These are phyloP conservation scores for Ogataea methanolica DNA, from an alignment of 805 yeast genomes.

Conservation along the genomic window DNA sequence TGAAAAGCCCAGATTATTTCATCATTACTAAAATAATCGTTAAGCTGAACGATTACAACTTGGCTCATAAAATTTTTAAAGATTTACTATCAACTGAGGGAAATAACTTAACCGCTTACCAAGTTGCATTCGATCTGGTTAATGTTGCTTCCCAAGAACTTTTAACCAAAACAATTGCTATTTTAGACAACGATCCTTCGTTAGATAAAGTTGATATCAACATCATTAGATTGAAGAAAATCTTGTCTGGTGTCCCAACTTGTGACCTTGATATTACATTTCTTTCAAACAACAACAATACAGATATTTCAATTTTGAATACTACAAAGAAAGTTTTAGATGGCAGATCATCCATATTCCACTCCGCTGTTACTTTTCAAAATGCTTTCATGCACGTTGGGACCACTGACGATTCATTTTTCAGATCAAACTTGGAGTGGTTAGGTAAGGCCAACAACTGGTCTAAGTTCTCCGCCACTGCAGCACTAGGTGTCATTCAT, in stretches of 20 bases:
- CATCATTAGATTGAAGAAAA: slow-evolving; percentile 49
- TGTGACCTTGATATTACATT: slow-evolving; percentile 91
- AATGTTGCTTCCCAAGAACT: slow-evolving; percentile 88
- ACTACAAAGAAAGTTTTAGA: slow-evolving; percentile 79
- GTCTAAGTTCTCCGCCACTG: slow-evolving; percentile 97
- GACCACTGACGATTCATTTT: slow-evolving; percentile 90
- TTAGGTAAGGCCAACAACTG: slow-evolving; percentile 96
- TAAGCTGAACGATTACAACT: slow-evolving; percentile 70
- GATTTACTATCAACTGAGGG: slow-evolving; percentile 39
- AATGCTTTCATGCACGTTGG: slow-evolving; percentile 96
- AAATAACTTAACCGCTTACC: slow-evolving; percentile 62
- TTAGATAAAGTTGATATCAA: slow-evolving; percentile 25
- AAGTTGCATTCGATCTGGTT: slow-evolving; percentile 93
- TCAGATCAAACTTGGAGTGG: slow-evolving; percentile 91
- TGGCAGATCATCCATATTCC: slow-evolving; percentile 90
- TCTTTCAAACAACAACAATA: slow-evolving; percentile 77
- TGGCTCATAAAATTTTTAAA: slow-evolving; percentile 67
- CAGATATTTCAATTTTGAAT: slow-evolving; percentile 77
- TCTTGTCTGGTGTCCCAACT: slow-evolving; percentile 88
- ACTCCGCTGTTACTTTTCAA: slow-evolving; percentile 91
- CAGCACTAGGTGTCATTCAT: slow-evolving; percentile 96
- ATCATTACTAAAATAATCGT: slow-evolving; percentile 82
- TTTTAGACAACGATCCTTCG: slow-evolving; percentile 29
- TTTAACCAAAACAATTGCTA: slow-evolving; percentile 50
- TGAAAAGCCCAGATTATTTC: slow-evolving; percentile 72